These are phyloP conservation scores for Aciculoconidium aculeatum DNA, from an alignment of 805 yeast species.

Conservation along the genomic window DNA sequence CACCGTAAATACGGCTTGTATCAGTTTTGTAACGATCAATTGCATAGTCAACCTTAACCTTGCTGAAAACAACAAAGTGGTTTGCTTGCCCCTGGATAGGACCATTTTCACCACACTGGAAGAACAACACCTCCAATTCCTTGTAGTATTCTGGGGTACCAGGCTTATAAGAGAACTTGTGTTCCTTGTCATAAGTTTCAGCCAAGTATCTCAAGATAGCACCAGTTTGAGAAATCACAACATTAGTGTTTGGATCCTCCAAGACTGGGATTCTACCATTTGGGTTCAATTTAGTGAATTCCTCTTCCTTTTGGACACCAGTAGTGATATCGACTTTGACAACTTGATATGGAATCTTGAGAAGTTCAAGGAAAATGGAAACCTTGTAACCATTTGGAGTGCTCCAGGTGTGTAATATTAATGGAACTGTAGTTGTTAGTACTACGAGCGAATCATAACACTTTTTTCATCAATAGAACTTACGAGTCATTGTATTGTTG, in stretches of 20 bases:
- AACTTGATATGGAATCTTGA: slow-evolving; percentile 37
- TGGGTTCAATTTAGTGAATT: slow-evolving; percentile 53
- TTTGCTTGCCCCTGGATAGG: slow-evolving; percentile 61
- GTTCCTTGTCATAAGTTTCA: slow-evolving; percentile 53
- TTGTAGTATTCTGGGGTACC: slow-evolving; percentile 43
- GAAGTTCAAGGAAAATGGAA: slow-evolving; percentile 34
- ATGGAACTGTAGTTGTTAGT: slow-evolving; percentile 2
- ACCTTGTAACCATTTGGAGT: slow-evolving; percentile 46
- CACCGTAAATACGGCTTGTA: slow-evolving; percentile 48
- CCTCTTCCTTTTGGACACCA: slow-evolving; percentile 47
- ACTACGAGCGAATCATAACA: no score
- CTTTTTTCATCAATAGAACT: no score
- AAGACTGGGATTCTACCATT: slow-evolving; percentile 62
- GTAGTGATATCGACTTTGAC: slow-evolving; percentile 36
- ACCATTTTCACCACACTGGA: slow-evolving; percentile 53
- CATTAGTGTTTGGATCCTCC: slow-evolving; percentile 36
- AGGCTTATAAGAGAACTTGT: slow-evolving; percentile 36
- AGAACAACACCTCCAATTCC: slow-evolving; percentile 47
- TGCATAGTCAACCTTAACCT: slow-evolving; percentile 50
- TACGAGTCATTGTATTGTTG: no score
- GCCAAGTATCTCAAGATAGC: slow-evolving; percentile 57
- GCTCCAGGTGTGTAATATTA: slow-evolving; percentile 25
- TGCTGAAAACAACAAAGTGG: slow-evolving; percentile 41
- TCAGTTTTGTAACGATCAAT: slow-evolving; percentile 47
- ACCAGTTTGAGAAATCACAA: slow-evolving; percentile 51